These are phyloP conservation scores for Eragrostis tef DNA, from an alignment of 202 grass and related monocot genomes.

Conservation along the genomic window DNA sequence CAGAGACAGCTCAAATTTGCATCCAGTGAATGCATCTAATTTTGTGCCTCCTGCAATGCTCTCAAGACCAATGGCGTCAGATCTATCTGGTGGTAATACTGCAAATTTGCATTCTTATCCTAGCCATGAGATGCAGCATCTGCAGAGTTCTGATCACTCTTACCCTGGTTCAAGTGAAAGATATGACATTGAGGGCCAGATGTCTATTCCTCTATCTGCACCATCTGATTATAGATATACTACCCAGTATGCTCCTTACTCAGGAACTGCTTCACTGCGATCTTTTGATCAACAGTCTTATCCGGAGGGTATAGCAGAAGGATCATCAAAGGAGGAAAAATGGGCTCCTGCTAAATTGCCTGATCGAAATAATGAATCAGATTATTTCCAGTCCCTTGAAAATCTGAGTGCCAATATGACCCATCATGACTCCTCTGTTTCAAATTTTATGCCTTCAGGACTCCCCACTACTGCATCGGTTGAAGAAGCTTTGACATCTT, in stretches of 20 bases:
- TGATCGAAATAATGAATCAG: conserved; percentile 53
- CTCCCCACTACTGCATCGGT: conserved; percentile 41
- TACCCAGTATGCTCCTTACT: conserved; percentile 61
- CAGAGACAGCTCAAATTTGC: conserved; percentile 51
- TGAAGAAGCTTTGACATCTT: conserved; percentile 65
- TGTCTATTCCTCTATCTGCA: conserved; percentile 63
- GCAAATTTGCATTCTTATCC: conserved; percentile 56
- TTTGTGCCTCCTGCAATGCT: conserved; percentile 33
- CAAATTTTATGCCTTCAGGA: conserved; percentile 49
- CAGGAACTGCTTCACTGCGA: conserved; percentile 51
- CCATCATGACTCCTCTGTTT: conserved; percentile 49
- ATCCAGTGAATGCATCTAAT: conserved; percentile 43
- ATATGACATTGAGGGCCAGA: conserved; percentile 52
- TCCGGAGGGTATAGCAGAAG: conserved; percentile 48
- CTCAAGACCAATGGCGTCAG: conserved; percentile 33
- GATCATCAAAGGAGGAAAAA: conserved; percentile 45
- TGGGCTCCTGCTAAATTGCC: conserved; percentile 34
- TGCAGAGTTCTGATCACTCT: conserved; percentile 52
- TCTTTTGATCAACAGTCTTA: conserved; percentile 55
- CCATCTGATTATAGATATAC: conserved; percentile 66
- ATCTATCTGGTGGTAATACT: conserved; percentile 53
- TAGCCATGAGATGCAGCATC: conserved; percentile 49
- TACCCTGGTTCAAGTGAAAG: conserved; percentile 40
- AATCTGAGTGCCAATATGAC: conserved; percentile 45
- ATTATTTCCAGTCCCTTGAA: conserved; percentile 59